Conservation (phyloP, 495 filamentous ascomycete species). For the Penicillium alfredii region DNA sequence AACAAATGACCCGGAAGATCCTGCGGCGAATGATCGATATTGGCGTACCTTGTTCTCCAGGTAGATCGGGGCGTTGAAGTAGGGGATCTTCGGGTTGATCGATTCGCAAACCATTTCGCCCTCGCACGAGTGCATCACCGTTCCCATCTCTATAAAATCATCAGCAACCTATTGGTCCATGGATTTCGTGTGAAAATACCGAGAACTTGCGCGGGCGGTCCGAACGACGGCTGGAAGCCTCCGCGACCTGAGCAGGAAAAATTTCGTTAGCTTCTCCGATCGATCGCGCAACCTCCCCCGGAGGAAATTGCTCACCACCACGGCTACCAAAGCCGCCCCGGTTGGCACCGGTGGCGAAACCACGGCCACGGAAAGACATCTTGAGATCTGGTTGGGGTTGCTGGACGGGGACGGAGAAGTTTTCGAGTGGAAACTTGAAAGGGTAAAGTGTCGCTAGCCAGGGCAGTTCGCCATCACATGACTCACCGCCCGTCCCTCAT, state of each 20-base stretch:
- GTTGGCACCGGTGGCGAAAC: constrained; percentile 42
- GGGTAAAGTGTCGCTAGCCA: constrained; percentile 46
- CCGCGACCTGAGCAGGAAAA: constrained; percentile 50
- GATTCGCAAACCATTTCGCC: constrained; percentile 95
- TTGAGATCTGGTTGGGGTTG: constrained; percentile 25
- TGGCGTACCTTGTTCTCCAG: constrained; percentile 88
- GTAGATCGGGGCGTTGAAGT: constrained; percentile 98
- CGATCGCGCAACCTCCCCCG: constrained; percentile 1
- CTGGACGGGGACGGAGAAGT: constrained; percentile 37
- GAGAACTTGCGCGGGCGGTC: constrained; percentile 60
- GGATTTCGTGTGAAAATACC: constrained; percentile 38
- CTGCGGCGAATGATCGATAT: background rate
- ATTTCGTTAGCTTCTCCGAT: constrained; percentile 31
- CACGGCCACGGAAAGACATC: constrained; percentile 53
- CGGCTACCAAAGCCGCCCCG: constrained; percentile 45
- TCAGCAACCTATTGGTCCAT: constrained; percentile 15
- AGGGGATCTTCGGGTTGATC: constrained; percentile 89
- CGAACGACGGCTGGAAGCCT: constrained; percentile 57
- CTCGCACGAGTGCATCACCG: constrained; percentile 88
- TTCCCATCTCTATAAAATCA: constrained; percentile 68
- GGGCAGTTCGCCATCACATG: constrained; percentile 38
- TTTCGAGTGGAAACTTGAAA: constrained; percentile 47
- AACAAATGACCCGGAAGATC: background rate
- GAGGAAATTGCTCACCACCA: constrained; percentile 31
- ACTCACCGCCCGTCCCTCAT: constrained; percentile 36